Evolutionary conservation across 306 rosid species (phyloP).

Genomic region (Fragaria nilgerrensis): DNA sequence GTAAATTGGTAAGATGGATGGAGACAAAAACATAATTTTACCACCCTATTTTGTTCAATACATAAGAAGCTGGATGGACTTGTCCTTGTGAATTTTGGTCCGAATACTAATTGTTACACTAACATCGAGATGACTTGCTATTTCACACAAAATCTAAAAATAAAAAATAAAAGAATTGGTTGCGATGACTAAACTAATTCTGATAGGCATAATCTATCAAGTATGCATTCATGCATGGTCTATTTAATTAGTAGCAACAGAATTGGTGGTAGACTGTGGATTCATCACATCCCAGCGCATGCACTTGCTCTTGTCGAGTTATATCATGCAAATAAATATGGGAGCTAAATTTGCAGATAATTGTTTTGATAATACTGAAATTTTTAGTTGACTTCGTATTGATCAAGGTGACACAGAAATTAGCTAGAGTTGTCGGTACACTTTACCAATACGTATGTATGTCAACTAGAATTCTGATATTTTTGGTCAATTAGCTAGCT

Average conservation of each 20-base stretch:
- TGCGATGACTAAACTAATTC: neutral
- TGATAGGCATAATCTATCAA: neutral
- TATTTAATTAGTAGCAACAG: neutral
- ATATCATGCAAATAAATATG: neutral
- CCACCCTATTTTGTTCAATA: neutral
- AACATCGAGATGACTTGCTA: too few species aligned
- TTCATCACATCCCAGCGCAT: neutral
- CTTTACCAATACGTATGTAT: neutral
- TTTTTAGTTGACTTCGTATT: neutral
- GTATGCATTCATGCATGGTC: neutral
- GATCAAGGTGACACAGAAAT: neutral
- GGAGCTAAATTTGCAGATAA: neutral
- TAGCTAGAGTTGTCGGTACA: neutral
- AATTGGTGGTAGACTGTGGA: neutral
- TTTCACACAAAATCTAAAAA: too few species aligned
- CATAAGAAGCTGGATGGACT: too few species aligned
- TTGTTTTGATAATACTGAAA: neutral
- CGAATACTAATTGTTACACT: too few species aligned
- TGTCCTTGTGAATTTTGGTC: too few species aligned
- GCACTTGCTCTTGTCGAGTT: neutral
- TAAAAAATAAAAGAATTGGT: too few species aligned
- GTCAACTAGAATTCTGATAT: neutral
- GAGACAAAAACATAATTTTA: conserved; percentile 26
- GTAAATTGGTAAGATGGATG: conserved; percentile 23
- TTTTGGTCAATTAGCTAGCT: neutral